phyloP scores from a whole-genome alignment of 306 rosid genomes.

The Vicia faba region DNA sequence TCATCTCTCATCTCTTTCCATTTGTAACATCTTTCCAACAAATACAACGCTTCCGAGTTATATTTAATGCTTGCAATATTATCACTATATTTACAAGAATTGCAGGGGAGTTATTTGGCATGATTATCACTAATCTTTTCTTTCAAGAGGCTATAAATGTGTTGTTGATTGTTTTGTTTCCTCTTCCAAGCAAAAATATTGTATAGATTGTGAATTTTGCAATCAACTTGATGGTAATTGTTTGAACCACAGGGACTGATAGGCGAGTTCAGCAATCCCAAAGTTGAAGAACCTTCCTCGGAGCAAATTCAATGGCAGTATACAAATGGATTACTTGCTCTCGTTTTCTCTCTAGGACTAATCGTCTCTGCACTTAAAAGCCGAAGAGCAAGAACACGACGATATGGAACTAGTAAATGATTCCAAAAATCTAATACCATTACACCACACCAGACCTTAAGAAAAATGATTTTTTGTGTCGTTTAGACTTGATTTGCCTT shows the following conservation, averaged over 20 bases:
- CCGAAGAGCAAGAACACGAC: conserved; percentile 86
- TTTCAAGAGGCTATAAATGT: conserved; percentile 91
- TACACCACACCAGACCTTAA: conserved; percentile 6
- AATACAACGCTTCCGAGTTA: too few relatives aligned
- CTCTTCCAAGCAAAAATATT: conserved; percentile 14
- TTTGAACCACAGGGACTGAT: conserved; percentile 67
- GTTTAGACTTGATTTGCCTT: conserved; percentile 19
- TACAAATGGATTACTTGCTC: conserved; percentile 75
- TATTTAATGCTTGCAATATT: conserved; percentile 70
- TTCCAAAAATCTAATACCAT: conserved; percentile 9
- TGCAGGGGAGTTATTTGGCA: conserved; percentile 85
- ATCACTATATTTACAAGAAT: conserved; percentile 83
- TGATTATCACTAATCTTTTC: conserved; percentile 82
- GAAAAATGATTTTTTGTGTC: neutral
- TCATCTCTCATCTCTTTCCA: too few relatives aligned
- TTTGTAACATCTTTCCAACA: too few relatives aligned
- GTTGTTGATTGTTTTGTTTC: conserved; percentile 29
- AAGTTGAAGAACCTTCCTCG: conserved; percentile 47
- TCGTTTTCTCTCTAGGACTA: conserved; percentile 70
- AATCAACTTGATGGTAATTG: conserved; percentile 24
- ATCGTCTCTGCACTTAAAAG: conserved; percentile 63
- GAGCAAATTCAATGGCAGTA: too few relatives aligned
- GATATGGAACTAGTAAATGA: conserved; percentile 73
- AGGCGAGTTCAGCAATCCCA: conserved; percentile 61
- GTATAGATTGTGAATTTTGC: conserved; percentile 13